phyloP scores from a whole-genome alignment of 2,329 filamentous ascomycete genomes.

The Sarocladiaceae sp. region DNA sequence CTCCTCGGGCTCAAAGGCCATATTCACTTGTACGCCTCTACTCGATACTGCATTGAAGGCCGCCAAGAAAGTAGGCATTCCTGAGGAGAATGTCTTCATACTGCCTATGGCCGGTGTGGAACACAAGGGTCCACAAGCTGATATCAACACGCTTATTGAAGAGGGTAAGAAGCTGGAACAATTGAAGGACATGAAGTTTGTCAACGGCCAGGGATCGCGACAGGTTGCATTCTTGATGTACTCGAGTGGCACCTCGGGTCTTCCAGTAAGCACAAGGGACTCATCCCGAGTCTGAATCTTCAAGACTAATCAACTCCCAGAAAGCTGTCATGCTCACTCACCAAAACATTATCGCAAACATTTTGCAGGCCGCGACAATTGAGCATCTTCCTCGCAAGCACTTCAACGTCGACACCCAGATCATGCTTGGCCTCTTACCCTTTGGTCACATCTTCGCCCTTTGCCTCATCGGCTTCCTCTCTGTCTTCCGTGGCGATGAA shows the following conservation, averaged over 20 bases:
- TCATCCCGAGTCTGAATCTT: not conserved
- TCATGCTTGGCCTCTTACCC: constrained; percentile 65
- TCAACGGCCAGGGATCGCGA: constrained; percentile 59
- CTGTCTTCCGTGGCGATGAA: constrained; percentile 67
- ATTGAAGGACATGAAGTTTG: constrained; percentile 55
- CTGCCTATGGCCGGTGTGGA: constrained; percentile 61
- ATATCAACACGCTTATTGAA: constrained; percentile 59
- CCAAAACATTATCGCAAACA: constrained; percentile 73
- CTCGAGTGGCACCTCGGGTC: constrained; percentile 73
- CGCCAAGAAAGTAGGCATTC: constrained; percentile 58
- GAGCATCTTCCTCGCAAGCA: constrained; percentile 41
- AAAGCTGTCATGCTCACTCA: constrained; percentile 86
- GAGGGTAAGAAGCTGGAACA: constrained; percentile 52
- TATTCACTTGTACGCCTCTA: constrained; percentile 69
- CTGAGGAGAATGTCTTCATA: constrained; percentile 62
- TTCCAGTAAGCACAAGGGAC: constrained; percentile 54
- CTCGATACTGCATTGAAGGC: constrained; percentile 61
- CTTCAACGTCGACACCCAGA: constrained; percentile 31
- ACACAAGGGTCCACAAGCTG: constrained; percentile 33
- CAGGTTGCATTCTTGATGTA: constrained; percentile 76
- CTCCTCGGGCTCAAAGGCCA: constrained; percentile 61
- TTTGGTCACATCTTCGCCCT: constrained; percentile 81
- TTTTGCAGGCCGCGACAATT: constrained; percentile 54
- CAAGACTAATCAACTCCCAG: constrained; percentile 29
- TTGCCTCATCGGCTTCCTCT: constrained; percentile 63